Base-by-base conservation (phyloP, 169 alveolate genomes). In the Plasmodium sp. region DNA sequence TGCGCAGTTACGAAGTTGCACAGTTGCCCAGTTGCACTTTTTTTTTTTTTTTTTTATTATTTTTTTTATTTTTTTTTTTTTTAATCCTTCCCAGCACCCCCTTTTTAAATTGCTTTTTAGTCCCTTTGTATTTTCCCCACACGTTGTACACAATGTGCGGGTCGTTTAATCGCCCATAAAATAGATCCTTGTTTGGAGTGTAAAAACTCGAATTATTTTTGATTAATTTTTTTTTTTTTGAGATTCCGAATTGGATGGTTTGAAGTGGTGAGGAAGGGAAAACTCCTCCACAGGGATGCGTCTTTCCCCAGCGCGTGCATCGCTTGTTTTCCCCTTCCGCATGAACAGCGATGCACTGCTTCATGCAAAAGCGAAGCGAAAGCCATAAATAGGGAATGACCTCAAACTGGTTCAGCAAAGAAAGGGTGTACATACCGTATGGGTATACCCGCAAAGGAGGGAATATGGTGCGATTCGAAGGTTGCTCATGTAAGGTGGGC, bases 141-240 rank as follows among this genome's bases (percentile, higher is more conserved):
- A 43, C 16, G 34, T 12, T 67, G 39, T 22, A 80, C 9, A 45
- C 7, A 81, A 51, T 36, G 41, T 43, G 18, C 16, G 31, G 67
- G 5, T 27, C 43, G 39, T 81, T 22, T 67, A 67, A 27, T 67
- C 39, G 27, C 39, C 31, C 16, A 67, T 67, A 22, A 67, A 22
- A 67, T 51, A 51, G 14, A 51, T 22, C 43, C n/a, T 67, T 81
- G 62, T 81, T 81, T 81, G 86, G 62, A 81, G 31, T 81, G 34
- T 81, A 81, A 81, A 81, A 31, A 22, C 77, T 43, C 43, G 27
- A 22, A 81, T 81, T 81, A 51, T 81, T 81, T 81, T 81, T 14
- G 34, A 75, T 22, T 43, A 75, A 16, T 43, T 81, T 22, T 81
- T 43, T 27, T 48, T 43, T 81, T 81, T 81, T 81, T 43, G 39